Base-by-base conservation (phyloP, 73 alveolate species). In the Stentor coeruleus region DNA sequence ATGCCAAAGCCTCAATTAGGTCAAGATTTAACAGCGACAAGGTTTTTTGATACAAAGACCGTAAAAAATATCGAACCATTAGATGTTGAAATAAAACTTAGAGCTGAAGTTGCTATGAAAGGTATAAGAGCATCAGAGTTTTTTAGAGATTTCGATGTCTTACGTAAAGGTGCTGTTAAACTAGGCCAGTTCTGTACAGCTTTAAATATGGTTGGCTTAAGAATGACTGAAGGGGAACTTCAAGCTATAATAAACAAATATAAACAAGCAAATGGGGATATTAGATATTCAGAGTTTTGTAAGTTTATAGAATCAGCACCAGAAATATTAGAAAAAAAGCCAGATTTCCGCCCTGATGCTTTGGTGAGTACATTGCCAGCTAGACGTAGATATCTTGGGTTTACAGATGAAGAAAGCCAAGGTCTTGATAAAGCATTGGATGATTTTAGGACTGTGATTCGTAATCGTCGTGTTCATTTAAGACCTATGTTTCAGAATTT, bases 161-260 rank as follows among this genome's bases (percentile, higher is more conserved):
- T 95, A 15, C 91, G 99, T 85, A 95, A 94, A 82, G 98, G 98
- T 15, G 81, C 91, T 35, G 97, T 95, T 14, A 88, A 96, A 3
- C 59, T 36, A 37, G 59, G 58, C 36, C 92, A 93, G 89, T 95
- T 95, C 88, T 83, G 88, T 85, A 82, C 94, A 59, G 90, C 93
- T 36, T 89, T 96, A 39, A 87, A 93, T 33, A 85, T 93, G 93
- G 86, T 91, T 59, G 94, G 92, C 80, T 76, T 96, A 81, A 77
- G 85, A 30, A 83, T 96, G 15, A 87, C 98, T 73, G 95, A 91
- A 77, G 87, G 87, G 33, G 99, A 96, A 80, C 89, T 92, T 66
- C 92, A 90, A 35, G 39, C 91, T 37, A 85, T 95, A 35, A 81
- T 88, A 59, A 75, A 80, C 2, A 89, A 92, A 85, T 95, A 93